Conservation (phyloP, 208 protist genomes). For the Leishmania mexicana region DNA sequence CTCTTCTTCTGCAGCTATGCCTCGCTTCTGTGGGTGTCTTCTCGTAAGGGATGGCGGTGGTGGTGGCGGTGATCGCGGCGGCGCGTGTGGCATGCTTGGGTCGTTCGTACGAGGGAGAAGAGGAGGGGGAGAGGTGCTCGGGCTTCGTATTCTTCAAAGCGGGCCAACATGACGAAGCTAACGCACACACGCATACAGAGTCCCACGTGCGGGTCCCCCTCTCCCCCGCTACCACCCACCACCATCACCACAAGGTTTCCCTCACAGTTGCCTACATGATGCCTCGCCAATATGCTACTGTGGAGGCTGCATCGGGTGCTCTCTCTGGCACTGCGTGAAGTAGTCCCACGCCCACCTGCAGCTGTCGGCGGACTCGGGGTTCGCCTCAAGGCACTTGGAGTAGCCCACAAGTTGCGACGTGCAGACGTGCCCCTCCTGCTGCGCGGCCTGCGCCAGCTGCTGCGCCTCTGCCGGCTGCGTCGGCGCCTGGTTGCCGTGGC, state of each 20-base stretch:
- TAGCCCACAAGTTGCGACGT: conserved; percentile 72
- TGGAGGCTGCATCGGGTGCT: conserved; percentile 24
- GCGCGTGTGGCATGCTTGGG: background rate
- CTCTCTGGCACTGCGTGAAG: conserved; percentile 79
- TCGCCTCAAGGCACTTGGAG: conserved; percentile 85
- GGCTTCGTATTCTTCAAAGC: background rate
- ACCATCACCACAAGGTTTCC: background rate
- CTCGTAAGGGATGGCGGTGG: background rate
- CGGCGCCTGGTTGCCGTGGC: conserved; percentile 59
- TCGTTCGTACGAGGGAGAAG: background rate
- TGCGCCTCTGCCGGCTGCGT: conserved; percentile 85
- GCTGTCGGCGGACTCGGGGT: conserved; percentile 52
- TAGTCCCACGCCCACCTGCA: conserved; percentile 92
- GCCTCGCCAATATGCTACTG: conserved; percentile 2
- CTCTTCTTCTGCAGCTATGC: too few species aligned
- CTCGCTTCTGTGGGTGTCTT: background rate
- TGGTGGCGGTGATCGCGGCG: background rate
- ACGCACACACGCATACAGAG: background rate
- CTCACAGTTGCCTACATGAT: background rate
- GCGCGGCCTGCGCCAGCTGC: conserved; percentile 65
- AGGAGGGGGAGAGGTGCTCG: background rate
- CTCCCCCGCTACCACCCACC: background rate
- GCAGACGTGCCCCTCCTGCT: conserved; percentile 68
- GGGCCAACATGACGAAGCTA: background rate
- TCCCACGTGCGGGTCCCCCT: background rate